Evolutionary conservation across 768 basidiomycete species (phyloP).

Genomic region (Mycena galopus): DNA sequence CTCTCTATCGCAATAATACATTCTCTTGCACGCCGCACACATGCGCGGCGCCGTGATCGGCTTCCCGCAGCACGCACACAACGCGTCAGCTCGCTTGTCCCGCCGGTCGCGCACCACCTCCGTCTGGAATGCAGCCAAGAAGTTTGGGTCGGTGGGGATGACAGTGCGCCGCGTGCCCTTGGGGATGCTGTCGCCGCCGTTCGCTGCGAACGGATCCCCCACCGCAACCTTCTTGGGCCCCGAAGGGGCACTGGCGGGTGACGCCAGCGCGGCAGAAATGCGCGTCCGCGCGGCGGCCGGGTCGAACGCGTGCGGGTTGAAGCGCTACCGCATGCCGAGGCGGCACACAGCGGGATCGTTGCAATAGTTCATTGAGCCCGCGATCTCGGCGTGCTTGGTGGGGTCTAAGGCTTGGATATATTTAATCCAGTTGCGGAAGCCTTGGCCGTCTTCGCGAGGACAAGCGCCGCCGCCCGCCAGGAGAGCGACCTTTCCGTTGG

Average conservation of each 20-base stretch:
- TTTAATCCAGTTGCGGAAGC: slow-evolving; percentile 19
- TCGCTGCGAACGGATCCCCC: slow-evolving; percentile 5
- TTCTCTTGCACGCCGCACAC: slow-evolving; percentile 26
- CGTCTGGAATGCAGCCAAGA: slow-evolving; percentile 27
- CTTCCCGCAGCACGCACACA: slow-evolving; percentile 30
- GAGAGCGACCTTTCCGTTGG: slow-evolving; percentile 21
- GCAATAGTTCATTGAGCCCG: slow-evolving; percentile 17
- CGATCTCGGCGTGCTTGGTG: slow-evolving; percentile 23
- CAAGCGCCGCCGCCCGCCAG: slow-evolving; percentile 30
- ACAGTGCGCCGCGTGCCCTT: slow-evolving; percentile 29
- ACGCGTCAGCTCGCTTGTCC: slow-evolving; percentile 23
- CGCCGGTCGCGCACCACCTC: slow-evolving; percentile 27
- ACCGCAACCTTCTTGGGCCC: slow-evolving; percentile 21
- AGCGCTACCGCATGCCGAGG: slow-evolving; percentile 22
- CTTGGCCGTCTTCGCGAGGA: slow-evolving; percentile 30
- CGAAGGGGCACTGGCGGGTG: slow-evolving; percentile 27
- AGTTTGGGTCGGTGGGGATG: not conserved
- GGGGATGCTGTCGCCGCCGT: slow-evolving; percentile 11
- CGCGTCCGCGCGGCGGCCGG: slow-evolving; percentile 24
- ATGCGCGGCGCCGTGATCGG: slow-evolving; percentile 21
- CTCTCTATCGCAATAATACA: slow-evolving; percentile 28
- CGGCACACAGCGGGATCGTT: slow-evolving; percentile 25
- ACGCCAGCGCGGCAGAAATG: slow-evolving; percentile 28
- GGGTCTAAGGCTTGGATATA: slow-evolving; percentile 7
- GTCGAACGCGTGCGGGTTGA: slow-evolving; percentile 22